Percentiles rank a stretch among this genome's conserved stretches.
These are phyloP conservation scores for Penicillium sp. DNA, from an alignment of 2,329 filamentous ascomycete species.

Conservation along the genomic window DNA sequence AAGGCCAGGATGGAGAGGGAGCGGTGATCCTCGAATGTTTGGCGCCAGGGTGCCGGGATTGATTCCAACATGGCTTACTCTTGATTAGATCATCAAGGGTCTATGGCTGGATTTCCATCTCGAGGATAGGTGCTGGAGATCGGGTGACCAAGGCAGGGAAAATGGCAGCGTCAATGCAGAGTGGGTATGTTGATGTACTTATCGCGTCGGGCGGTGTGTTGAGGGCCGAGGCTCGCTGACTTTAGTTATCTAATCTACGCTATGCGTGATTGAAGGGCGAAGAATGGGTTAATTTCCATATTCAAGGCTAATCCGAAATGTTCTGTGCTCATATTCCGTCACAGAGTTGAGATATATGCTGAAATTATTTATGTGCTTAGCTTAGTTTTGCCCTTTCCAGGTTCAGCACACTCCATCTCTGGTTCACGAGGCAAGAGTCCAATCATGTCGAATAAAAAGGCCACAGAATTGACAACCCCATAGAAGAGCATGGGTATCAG, in stretches of 20 bases:
- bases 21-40: constrained; percentile 1
- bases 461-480: constrained; percentile 11
- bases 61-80: background rate
- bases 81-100: background rate
- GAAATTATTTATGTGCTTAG: background rate
- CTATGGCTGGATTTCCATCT: background rate
- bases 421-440: constrained; percentile 3
- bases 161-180: background rate
- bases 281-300: background rate
- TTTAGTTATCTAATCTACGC: background rate
- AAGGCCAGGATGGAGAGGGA: constrained; percentile 12
- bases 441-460: constrained; percentile 5
- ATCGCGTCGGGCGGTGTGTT: background rate
- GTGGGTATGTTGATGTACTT: background rate
- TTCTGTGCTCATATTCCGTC: background rate
- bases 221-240: background rate
- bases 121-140: background rate
- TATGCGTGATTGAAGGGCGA: background rate
- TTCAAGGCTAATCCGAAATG: background rate
- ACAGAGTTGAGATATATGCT: background rate
- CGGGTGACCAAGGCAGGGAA: background rate
- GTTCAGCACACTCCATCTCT: background rate
- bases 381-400: background rate
- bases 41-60: background rate
- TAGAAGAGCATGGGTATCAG: constrained; percentile 13